Evolutionary conservation across 805 yeast species (phyloP), one percentile per base, ranked within the genome.

Genomic region (Komagataella phaffii): DNA sequence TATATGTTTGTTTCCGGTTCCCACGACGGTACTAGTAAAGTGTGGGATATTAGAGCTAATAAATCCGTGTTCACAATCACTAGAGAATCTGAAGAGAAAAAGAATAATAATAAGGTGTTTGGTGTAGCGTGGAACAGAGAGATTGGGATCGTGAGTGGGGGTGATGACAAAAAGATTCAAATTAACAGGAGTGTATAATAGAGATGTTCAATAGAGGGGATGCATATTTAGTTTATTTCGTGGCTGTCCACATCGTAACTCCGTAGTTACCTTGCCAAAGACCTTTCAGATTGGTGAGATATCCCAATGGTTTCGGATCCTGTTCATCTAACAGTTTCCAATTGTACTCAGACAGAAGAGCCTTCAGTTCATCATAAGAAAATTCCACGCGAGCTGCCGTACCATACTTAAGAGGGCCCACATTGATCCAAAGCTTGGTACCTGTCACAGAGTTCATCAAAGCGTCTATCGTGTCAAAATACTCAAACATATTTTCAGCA

Each of bases 31-130:
- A 87, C 96, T 0, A 91, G 85, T 47, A 83, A 89, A 61, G 85
- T 93, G 18, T 93, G 99, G 99, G 99, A 91, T 66, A 77, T 91
- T 7, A 81, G 99, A 62, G 85, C 96, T 3, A 85, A 82, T 56
- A 78, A 81, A 59, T 76, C 93, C 10, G 71, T 93, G 70, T 88
- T 85, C 65, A 86, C 95, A 6, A 80, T 93, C 49, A 77, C 85
- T 14, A 80, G 98, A 65, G 85, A 88, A 61, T 73, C 77, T 17
- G n/a, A 19, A 10, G 47, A 49, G 23, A 67, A 70, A 2, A 72
- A 70, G 56, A 68, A 73, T 44, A 73, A 76, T 51, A 71, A 76
- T 49, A 88, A 90, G 62, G 90, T 91, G 19, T 88, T 89, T 64
- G 88, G 86, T 36, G 91, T 88, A 50, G 83, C 79, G 59, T 93